These are phyloP conservation scores for Cyberlindnera maclurae DNA, from an alignment of 805 yeast genomes.

Conservation along the genomic window DNA sequence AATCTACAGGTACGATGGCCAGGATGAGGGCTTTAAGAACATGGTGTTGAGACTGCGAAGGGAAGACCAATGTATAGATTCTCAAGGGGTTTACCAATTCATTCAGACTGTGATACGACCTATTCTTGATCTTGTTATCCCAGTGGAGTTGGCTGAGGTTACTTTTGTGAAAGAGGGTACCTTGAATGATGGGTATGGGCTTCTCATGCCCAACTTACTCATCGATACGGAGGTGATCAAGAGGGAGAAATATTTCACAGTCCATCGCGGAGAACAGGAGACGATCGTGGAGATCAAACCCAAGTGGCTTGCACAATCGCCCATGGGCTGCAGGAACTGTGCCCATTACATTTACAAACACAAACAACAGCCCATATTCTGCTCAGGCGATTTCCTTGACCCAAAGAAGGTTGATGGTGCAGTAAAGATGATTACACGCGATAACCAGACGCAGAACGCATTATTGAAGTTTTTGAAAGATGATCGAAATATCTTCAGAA, in stretches of 20 bases:
- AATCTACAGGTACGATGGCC: constrained; percentile 34
- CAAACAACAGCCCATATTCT: constrained; percentile 30
- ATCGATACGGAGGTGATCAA: constrained; percentile 25
- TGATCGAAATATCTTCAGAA: constrained; percentile 18
- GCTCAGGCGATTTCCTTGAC: constrained; percentile 36
- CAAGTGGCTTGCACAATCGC: constrained; percentile 43
- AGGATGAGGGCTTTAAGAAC: constrained; percentile 25
- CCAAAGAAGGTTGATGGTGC: background rate
- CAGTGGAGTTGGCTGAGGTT: constrained; percentile 13
- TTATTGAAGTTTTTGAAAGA: constrained; percentile 19
- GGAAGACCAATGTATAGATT: constrained; percentile 13
- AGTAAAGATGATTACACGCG: constrained; percentile 1
- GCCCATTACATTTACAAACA: constrained; percentile 37
- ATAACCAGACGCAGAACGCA: background rate
- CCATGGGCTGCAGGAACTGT: constrained; percentile 47
- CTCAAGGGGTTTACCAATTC: constrained; percentile 13
- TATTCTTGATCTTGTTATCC: constrained; percentile 25
- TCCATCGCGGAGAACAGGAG: constrained; percentile 16
- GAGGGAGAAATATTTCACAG: constrained; percentile 32
- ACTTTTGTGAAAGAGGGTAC: constrained; percentile 5
- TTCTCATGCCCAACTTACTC: constrained; percentile 35
- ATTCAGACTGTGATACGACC: constrained; percentile 8
- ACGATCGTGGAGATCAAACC: constrained; percentile 48
- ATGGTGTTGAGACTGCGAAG: constrained; percentile 28
- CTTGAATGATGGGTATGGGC: constrained; percentile 34